Conservation (phyloP, 148 eudicot genomes). For the Chenopodium album region DNA sequence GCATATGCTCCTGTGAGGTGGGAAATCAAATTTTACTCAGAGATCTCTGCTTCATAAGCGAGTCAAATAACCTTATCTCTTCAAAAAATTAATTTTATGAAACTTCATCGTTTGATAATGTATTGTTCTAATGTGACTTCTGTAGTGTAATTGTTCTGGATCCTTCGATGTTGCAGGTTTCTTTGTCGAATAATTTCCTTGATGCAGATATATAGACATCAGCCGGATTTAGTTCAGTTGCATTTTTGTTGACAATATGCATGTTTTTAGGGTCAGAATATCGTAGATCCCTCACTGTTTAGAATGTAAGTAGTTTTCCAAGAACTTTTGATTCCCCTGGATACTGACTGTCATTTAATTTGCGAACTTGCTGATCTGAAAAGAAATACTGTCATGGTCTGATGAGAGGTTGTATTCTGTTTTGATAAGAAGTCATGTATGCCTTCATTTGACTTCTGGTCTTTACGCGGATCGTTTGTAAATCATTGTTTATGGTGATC, state of each 20-base stretch:
- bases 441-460: too few species aligned
- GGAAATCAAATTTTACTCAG: too few species aligned
- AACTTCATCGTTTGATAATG: not conserved
- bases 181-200: conserved; percentile 56
- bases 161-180: conserved; percentile 44
- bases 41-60: too few species aligned
- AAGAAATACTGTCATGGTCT: not conserved
- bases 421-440: not conserved
- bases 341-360: not conserved
- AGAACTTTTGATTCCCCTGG: not conserved
- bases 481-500: not conserved
- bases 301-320: conserved; percentile 1
- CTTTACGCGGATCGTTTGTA: too few species aligned
- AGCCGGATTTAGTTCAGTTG: not conserved
- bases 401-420: not conserved
- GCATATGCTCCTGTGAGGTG: too few species aligned
- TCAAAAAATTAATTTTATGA: not conserved
- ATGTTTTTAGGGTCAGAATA: not conserved
- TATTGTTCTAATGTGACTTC: not conserved
- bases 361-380: not conserved
- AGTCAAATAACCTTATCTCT: too few species aligned
- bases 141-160: conserved; percentile 6
- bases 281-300: conserved; percentile 1
- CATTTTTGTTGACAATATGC: conserved; percentile 2
- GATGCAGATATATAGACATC: conserved; percentile 48